Conservation (phyloP, 2,329 filamentous ascomycete genomes). For the Microdochium nivale region DNA sequence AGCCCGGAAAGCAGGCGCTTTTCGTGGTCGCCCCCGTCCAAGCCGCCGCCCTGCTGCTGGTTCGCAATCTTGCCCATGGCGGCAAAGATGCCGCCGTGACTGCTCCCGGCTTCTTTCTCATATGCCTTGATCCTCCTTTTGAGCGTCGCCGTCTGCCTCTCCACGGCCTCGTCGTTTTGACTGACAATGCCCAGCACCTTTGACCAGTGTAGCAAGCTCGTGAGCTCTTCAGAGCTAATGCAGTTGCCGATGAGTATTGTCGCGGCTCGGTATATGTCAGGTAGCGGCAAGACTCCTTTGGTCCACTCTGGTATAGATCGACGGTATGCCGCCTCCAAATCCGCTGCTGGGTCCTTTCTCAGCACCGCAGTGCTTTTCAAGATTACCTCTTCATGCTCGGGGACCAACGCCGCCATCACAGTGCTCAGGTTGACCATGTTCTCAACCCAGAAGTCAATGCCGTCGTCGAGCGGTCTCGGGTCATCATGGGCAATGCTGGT, state of each 20-base stretch:
- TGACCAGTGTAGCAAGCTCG: not conserved
- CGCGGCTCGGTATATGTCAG: slow-evolving; percentile 17
- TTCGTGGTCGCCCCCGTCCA: slow-evolving; percentile 62
- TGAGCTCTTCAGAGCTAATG: slow-evolving; percentile 1
- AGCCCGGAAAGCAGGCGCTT: slow-evolving; percentile 75
- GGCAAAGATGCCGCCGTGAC: slow-evolving; percentile 9
- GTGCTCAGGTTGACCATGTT: not conserved
- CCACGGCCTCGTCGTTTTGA: not conserved
- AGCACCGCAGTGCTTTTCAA: not conserved
- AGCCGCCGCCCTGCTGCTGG: slow-evolving; percentile 42
- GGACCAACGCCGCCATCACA: not conserved
- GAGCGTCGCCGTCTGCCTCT: not conserved
- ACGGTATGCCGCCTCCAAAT: not conserved
- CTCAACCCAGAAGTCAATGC: not conserved
- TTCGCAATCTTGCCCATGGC: not conserved
- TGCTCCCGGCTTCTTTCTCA: slow-evolving; percentile 25
- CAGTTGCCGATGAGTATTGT: slow-evolving; percentile 15
- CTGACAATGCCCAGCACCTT: not conserved
- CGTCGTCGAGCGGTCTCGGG: not conserved
- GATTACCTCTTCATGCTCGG: slow-evolving; percentile 5
- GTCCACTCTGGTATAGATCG: slow-evolving; percentile 7
- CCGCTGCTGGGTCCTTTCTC: not conserved
- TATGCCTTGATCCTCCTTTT: slow-evolving; percentile 13
- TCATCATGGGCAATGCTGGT: not conserved
- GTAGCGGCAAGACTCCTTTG: slow-evolving; percentile 11